Evolutionary conservation across 306 rosid species (phyloP).

Genomic region (Corylus avellana): DNA sequence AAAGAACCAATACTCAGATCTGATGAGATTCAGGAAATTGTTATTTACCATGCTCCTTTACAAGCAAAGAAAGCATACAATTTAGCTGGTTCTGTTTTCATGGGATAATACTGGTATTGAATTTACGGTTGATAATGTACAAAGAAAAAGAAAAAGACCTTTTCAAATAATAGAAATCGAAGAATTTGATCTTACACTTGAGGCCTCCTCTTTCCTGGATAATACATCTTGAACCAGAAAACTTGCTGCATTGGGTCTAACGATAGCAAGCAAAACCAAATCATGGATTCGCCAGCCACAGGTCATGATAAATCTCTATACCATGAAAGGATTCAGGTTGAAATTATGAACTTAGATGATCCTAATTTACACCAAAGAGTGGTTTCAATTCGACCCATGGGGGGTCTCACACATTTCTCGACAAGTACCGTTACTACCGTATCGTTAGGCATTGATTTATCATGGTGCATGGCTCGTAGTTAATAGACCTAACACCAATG

Average conservation of each 20-base stretch:
- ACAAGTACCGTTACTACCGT: not conserved
- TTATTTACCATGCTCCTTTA: not conserved
- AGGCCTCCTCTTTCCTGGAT: not conserved
- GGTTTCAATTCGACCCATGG: not conserved
- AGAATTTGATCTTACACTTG: not conserved
- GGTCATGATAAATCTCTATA: not conserved
- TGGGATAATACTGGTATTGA: not conserved
- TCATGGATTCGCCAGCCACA: too few relatives aligned
- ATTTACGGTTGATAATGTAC: not conserved
- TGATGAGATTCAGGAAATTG: not conserved
- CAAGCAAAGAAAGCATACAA: not conserved
- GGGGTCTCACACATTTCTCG: not conserved
- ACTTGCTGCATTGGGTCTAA: too few relatives aligned
- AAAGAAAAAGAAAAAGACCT: not conserved
- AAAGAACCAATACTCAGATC: not conserved
- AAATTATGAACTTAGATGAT: not conserved
- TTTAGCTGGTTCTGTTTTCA: not conserved
- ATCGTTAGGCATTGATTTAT: not conserved
- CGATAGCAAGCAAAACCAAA: too few relatives aligned
- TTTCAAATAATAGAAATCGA: not conserved
- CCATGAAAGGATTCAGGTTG: not conserved
- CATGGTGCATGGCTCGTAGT: not conserved
- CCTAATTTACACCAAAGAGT: not conserved
- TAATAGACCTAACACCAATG: not conserved
- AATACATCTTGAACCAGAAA: not conserved